Conservation (phyloP, 495 filamentous ascomycete genomes). For the Penicillium pancosmium region DNA sequence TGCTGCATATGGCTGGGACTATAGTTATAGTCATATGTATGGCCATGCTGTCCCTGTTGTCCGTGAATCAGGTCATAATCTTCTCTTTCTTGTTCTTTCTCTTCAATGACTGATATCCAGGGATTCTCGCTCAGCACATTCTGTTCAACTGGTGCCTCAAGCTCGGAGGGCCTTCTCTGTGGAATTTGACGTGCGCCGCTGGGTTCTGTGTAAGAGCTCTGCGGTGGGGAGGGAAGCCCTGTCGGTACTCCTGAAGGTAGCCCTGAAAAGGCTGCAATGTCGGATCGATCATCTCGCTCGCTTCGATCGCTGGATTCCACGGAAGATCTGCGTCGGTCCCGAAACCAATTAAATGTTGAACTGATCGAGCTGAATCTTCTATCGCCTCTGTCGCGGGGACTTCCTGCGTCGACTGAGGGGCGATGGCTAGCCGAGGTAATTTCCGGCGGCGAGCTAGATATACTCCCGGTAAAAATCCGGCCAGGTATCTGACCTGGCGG, state of each 20-base stretch:
- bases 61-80: not conserved
- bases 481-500: not conserved
- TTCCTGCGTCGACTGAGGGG: not conserved
- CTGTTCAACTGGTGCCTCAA: not conserved
- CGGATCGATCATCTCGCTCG: not conserved
- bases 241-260: not conserved
- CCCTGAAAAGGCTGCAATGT: not conserved
- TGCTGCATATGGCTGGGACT: too few relatives aligned
- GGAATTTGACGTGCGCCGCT: not conserved
- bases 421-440: not conserved
- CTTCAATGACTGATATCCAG: not conserved
- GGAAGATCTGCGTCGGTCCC: not conserved
- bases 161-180: not conserved
- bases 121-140: not conserved
- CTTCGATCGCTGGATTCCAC: not conserved
- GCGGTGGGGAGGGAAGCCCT: not conserved
- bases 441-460: conserved; percentile 5
- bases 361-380: conserved; percentile 4
- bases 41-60: not conserved
- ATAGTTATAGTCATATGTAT: too few relatives aligned
- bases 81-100: not conserved
- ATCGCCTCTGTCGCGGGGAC: not conserved
- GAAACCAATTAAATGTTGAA: conserved; percentile 1
- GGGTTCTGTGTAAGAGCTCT: not conserved
- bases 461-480: not conserved